Evolutionary conservation across 176 grass and related monocot species (phyloP), one percentile per base, ranked within the genome.

Genomic region (Phoenix dactylifera): DNA sequence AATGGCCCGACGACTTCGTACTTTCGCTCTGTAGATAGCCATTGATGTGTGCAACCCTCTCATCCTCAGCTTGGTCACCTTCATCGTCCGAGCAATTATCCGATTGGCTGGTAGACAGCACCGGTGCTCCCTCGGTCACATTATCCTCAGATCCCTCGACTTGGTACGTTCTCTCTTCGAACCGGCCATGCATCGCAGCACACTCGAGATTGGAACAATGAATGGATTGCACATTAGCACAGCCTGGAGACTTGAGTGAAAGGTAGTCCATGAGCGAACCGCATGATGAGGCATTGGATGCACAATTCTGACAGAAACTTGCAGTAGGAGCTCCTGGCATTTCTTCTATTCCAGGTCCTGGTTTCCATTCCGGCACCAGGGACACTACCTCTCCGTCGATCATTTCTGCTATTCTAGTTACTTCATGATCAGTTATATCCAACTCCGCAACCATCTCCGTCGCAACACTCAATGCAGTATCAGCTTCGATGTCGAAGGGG

Each of bases 381-480:
- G 51, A 55, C 35, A 52, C 26, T 57, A 68, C 52, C 26, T 39
- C 52, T 57, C 4, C 24, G 22, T 68, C 65, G 1, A 68, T 68
- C 65, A 57, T 68, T 19, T 68, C 65, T 18, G 65, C 52, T 44
- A 68, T 57, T 24, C 26, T 68, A 39, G 52, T 68, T n/a, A 48
- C 65, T 20, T 68, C 65, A 22, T 29, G 15, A 56, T 68, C 52
- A 23, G 52, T 15, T 39, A 68, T 68, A 22, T 55, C 65, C 7
- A 68, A 22, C 52, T 68, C 65, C 2, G 52, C 65, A 12, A 68
- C 65, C 65, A 68, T 68, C 52, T 68, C 65, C 7, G 29, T 57
- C 10, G 65, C 65, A 48, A 68, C 65, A 4, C 18, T 56, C 51
- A 57, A 26, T 44, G 65, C 23, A 44, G 65, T 68, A 68, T 68